Base-by-base conservation (phyloP, 2,329 filamentous ascomycete species). In the Aspergillus sp. region DNA sequence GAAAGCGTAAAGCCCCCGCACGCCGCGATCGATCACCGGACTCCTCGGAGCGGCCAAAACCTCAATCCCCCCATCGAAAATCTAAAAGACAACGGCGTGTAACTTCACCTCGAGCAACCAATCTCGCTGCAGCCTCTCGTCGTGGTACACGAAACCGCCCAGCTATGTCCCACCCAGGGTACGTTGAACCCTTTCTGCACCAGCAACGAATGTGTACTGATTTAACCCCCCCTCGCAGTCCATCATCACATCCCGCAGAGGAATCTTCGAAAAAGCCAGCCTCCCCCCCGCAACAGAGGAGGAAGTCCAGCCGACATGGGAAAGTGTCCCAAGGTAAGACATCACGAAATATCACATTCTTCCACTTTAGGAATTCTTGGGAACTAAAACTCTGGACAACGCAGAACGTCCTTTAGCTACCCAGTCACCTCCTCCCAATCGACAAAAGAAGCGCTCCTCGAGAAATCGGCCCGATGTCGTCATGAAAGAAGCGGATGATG, bases 1-100 rank as follows among this genome's bases (percentile, higher is more conserved):
- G 88, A 72, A 96, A 96, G 81, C 88, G 93, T 73, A 96, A 96
- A 80, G 83, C 82, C 62, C 75, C 84, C 63, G 76, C 80, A 60
- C 76, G 75, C 63, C 80, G 78, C 66, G 84, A 84, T 65, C 68
- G 65, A 66, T 73, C 65, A 66, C 68, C 67, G 67, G 73, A 71
- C 70, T 61, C 70, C 56, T 66, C 71, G 67, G 73, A 72, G 65
- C 66, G 65, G 54, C 63, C 67, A 45, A 67, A 65, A 33, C 62
- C 68, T 27, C 59, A 70, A 3, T 71, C 73, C 19, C 66, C 73
- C 11, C 73, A 81, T 69, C 84, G 86, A 77, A 84, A 85, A 75
- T 81, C 86, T 74, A 93, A 91, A 79, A 85, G 88, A 76, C 86
- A 86, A 74, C 90, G 89, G 75, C 82, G 86, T 62, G 76, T 82